Evolutionary conservation across 2,329 filamentous ascomycete genomes (phyloP).

Genomic region (Botrytis galanthina): DNA sequence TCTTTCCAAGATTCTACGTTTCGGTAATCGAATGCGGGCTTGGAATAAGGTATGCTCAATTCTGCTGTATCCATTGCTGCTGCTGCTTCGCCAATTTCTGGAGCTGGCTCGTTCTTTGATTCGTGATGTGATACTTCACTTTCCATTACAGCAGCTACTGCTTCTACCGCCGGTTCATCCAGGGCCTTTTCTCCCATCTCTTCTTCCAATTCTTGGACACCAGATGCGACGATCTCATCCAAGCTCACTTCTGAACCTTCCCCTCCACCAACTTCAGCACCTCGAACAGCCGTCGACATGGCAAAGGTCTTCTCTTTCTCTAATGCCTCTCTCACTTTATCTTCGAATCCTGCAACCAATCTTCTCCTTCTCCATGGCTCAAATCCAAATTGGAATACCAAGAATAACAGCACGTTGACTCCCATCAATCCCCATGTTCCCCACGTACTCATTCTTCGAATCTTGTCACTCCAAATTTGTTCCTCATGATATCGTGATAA

Average conservation of each 20-base stretch:
- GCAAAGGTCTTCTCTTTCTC: constrained; percentile 39
- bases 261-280: constrained; percentile 18
- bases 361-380: constrained; percentile 86
- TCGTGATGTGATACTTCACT: constrained; percentile 21
- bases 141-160: constrained; percentile 28
- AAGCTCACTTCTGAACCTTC: constrained; percentile 21
- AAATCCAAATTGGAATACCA: constrained; percentile 82
- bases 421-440: constrained; percentile 98
- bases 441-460: constrained; percentile 94
- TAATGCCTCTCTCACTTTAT: constrained; percentile 67
- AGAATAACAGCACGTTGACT: constrained; percentile 84
- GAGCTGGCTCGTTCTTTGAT: constrained; percentile 10
- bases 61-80: constrained; percentile 27
- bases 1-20: constrained; percentile 39
- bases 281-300: constrained; percentile 19
- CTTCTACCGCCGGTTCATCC: constrained; percentile 30
- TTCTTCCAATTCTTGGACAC: constrained; percentile 29
- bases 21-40: constrained; percentile 21
- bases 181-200: constrained; percentile 20
- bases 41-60: constrained; percentile 26
- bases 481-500: constrained; percentile 95
- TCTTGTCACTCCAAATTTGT: constrained; percentile 98
- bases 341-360: constrained; percentile 79
- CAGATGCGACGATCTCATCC: constrained; percentile 31
- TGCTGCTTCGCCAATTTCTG: constrained; percentile 24